phyloP scores from a whole-genome alignment of 768 basidiomycete genomes.

The Termitomyces sp. region DNA sequence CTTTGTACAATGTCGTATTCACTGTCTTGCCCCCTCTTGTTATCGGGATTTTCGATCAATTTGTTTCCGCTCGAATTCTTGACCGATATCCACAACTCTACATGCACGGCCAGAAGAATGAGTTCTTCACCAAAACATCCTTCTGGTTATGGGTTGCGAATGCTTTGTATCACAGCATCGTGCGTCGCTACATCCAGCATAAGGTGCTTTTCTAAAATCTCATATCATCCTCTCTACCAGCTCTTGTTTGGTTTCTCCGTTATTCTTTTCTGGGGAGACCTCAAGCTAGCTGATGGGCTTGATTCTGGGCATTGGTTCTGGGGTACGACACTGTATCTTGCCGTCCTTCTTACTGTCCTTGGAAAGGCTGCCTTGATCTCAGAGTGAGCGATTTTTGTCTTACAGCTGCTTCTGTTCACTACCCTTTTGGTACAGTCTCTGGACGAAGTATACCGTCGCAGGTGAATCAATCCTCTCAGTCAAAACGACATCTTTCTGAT shows the following conservation, averaged over 20 bases:
- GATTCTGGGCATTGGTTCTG: conserved; percentile 98
- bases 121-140: conserved; percentile 84
- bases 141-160: conserved; percentile 94
- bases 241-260: conserved; percentile 84
- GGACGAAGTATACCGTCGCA: conserved; percentile 98
- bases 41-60: conserved; percentile 97
- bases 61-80: conserved; percentile 93
- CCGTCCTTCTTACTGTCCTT: conserved; percentile 89
- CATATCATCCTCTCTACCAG: conserved; percentile 31
- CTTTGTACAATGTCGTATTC: conserved; percentile 94
- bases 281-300: conserved; percentile 73
- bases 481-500: neutral
- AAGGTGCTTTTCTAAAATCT: conserved; percentile 4
- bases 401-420: neutral
- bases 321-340: conserved; percentile 95
- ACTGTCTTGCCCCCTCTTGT: conserved; percentile 95
- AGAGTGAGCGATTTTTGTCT: conserved; percentile 57
- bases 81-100: conserved; percentile 98
- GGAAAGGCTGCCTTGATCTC: conserved; percentile 97
- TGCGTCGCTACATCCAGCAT: conserved; percentile 28
- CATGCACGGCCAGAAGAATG: conserved; percentile 88
- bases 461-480: conserved; percentile 34
- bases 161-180: conserved; percentile 85
- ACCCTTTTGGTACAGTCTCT: conserved; percentile 53
- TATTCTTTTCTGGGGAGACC: conserved; percentile 89